Conservation (phyloP, 805 yeast genomes). For the Brettanomyces sp. region DNA sequence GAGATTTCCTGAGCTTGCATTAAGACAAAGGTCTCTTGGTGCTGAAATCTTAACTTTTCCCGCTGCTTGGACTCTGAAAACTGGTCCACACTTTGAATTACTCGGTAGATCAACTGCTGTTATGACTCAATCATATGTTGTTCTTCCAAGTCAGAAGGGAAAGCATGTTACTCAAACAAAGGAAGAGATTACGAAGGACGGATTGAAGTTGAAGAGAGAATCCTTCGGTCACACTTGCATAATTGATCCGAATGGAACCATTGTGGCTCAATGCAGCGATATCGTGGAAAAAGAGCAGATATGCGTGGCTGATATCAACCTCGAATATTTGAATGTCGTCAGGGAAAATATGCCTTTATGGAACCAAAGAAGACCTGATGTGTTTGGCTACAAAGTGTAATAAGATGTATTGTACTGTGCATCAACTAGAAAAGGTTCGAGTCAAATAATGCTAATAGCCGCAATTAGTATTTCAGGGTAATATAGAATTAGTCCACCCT, state of each 20-base stretch:
- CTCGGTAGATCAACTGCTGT: conserved; percentile 80
- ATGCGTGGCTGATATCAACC: conserved; percentile 60
- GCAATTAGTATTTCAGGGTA: no score
- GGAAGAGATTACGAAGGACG: conserved; percentile 21
- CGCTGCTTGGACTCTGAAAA: conserved; percentile 84
- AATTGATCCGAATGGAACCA: conserved; percentile 87
- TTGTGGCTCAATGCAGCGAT: conserved; percentile 51
- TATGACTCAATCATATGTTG: conserved; percentile 77
- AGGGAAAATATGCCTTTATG: conserved; percentile 71
- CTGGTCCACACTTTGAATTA: conserved; percentile 89
- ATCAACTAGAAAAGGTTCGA: no score
- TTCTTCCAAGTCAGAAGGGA: conserved; percentile 88
- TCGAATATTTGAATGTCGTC: conserved; percentile 35
- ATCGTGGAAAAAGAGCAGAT: conserved; percentile 29
- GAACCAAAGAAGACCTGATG: conserved; percentile 60
- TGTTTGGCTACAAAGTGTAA: conserved; percentile 36
- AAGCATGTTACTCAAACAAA: conserved; percentile 48
- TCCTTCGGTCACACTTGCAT: conserved; percentile 85
- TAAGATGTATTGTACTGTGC: neutral
- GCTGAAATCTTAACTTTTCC: conserved; percentile 78
- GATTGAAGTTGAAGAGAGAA: conserved; percentile 35
- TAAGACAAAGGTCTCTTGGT: conserved; percentile 54
- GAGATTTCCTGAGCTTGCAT: conserved; percentile 75
- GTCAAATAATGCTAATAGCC: no score
- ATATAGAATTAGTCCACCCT: no score